A percentile compares a stretch with the other conserved stretches of the same genome.
Conservation (phyloP, 257 asterid genomes). For the Leonotis leonurus region DNA sequence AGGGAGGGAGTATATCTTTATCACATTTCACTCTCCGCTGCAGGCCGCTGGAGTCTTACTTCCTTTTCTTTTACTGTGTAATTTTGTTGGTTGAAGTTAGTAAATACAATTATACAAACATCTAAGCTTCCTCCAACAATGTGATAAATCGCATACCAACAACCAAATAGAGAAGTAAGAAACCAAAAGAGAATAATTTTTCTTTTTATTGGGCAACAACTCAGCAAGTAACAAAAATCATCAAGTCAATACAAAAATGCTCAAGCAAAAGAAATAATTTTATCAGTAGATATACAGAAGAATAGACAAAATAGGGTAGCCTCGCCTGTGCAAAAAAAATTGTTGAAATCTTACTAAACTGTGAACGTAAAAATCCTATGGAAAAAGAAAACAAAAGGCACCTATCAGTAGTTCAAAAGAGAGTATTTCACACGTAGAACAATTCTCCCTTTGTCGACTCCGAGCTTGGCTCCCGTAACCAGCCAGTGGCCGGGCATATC, state of each 20-base stretch:
- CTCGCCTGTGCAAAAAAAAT: conserved; percentile 35
- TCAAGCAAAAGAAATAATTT: conserved; percentile 29
- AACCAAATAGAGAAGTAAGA: background rate
- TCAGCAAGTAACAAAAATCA: background rate
- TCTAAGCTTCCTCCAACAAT: background rate
- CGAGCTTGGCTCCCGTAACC: conserved; percentile 99
- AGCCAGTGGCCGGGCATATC: conserved; percentile 97
- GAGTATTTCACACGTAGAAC: conserved; percentile 85
- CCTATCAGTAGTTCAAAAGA: conserved; percentile 70
- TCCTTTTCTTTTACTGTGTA: background rate
- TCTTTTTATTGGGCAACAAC: conserved; percentile 10
- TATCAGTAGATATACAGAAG: conserved; percentile 40
- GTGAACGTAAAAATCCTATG: conserved; percentile 20
- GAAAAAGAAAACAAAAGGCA: background rate
- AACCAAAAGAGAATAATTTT: background rate
- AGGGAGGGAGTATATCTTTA: no score
- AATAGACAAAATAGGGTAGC: conserved; percentile 18
- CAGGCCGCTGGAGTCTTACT: background rate
- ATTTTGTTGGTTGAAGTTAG: no score
- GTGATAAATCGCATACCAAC: background rate
- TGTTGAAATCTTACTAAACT: conserved; percentile 20
- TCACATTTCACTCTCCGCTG: background rate
- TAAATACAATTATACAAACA: no score
- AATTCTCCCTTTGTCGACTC: conserved; percentile 90
- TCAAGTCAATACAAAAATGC: conserved; percentile 7